Conservation (phyloP, 2,329 filamentous ascomycete species). For the Orbilia oligospora region DNA sequence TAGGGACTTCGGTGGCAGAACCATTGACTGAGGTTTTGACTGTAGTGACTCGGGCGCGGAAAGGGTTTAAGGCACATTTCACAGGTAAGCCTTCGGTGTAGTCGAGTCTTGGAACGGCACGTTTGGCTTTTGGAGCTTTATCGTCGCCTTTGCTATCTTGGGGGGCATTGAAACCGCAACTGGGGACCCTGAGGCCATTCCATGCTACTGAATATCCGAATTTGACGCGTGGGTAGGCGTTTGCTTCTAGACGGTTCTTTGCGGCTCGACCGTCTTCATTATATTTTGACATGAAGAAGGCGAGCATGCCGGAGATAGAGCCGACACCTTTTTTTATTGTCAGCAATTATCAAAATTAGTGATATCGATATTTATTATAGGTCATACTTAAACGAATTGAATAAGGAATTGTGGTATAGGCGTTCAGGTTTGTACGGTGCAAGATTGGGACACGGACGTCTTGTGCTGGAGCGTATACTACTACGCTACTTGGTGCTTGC, state of each 20-base stretch:
- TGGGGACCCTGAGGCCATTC: constrained; percentile 41
- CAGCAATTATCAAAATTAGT: not conserved
- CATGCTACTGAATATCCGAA: constrained; percentile 29
- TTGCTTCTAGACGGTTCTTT: constrained; percentile 30
- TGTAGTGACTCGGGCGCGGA: not conserved
- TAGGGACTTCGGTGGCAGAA: not conserved
- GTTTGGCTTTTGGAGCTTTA: not conserved
- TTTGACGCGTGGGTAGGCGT: constrained; percentile 43
- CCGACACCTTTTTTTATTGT: constrained; percentile 29
- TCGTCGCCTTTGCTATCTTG: not conserved
- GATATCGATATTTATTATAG: not conserved
- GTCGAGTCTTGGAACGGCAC: not conserved
- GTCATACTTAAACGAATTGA: constrained; percentile 42
- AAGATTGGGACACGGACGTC: constrained; percentile 24
- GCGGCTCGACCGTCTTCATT: constrained; percentile 12
- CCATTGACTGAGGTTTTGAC: not conserved
- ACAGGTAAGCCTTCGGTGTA: constrained; percentile 22
- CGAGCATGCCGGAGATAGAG: constrained; percentile 37
- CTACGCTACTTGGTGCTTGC: constrained; percentile 26
- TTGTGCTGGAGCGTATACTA: constrained; percentile 16
- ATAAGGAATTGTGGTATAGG: constrained; percentile 12
- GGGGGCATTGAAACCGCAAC: constrained; percentile 4
- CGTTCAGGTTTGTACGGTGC: not conserved
- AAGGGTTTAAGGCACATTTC: not conserved
- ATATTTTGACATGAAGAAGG: constrained; percentile 51